Evolutionary conservation across 2,329 filamentous ascomycete genomes (phyloP), one percentile per base, ranked within the genome.

Genomic region (Aspergillus phoenicis): DNA sequence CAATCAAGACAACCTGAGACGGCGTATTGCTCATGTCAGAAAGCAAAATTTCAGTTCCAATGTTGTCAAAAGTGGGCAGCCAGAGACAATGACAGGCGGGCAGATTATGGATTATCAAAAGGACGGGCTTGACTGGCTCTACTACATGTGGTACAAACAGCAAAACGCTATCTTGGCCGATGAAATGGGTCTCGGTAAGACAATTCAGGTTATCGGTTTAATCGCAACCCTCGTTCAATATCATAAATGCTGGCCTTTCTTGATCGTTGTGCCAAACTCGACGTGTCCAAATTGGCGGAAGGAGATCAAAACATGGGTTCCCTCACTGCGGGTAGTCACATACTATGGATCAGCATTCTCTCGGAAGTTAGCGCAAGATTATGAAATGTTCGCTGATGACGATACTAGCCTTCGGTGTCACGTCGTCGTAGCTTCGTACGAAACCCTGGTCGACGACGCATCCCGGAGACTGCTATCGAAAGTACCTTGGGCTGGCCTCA

Each of bases 161-260:
- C 88, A 91, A 71, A 98, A 95, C 70, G 90, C 93, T 28, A 94
- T 98, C 61, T 84, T 98, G 6, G 95, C 95, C 0, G 95, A 99
- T 72, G 95, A 99, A 73, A 99, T 99, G 95, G 95, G 95, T 43
- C 85, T 99, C 2, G 95, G 95, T 33, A 99, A 99, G 80, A 99
- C 95, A 0, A 91, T 99, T 33, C 95, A 99, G 73, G 88, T 97
- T 56, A 90, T 98, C 62, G 87, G 89, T 2, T 85, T 97, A 64
- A 84, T 98, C 62, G 87, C 91, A 1, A 88, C 89, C 0, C 78
- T 98, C 39, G 83, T 89, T 24, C 83, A 89, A 62, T 84, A 88
- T 55, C 83, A 86, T 70, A 82, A 85, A 71, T 95, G 92, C 76
- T 98, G 91, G 85, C 95, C 95, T 0, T 98, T 97, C 72, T 82